Base-by-base conservation (phyloP, 2,329 filamentous ascomycete genomes). In the Aspergillus phoenicis region DNA sequence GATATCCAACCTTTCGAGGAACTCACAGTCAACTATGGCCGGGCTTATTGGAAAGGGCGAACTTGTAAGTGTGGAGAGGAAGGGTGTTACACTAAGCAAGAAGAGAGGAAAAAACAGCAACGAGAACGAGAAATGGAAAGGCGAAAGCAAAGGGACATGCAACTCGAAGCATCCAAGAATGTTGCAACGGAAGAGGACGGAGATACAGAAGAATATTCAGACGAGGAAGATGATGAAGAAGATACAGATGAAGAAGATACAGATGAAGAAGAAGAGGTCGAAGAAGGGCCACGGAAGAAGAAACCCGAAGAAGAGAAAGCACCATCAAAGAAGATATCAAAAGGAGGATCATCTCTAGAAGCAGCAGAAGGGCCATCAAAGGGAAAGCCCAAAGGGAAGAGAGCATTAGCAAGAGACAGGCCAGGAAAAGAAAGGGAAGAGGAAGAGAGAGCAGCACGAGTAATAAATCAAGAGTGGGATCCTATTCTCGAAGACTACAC, bases 21-120 rank as follows among this genome's bases (percentile, higher is more conserved):
- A 53, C 48, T 77, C n/a, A 75, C 73, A 2, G 39, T 76, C 2
- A 38, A 71, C 41, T 77, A 77, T 62, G 75, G 75, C 10, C 3
- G 15, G 0, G 38, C 17, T 0, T 77, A 76, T 58, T 75, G 72
- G 73, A 13, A 11, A 20, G 52, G 52, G 8, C n/a, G 45, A 20
- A 20, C 6, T 1, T 67, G 65, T 43, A 22, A 58, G 15, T 65
- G 60, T 49, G 59, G 64, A 39, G 57, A 59, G 52, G 7, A 24
- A 2, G 36, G 48, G 10, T 68, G 66, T 43, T 11, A n/a, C 30
- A n/a, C 30, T 43, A n/a, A 11, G n/a, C 8, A 17, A 45, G 8
- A 51, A 33, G 22, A 5, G 22, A 15, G 15, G 45, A 20, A 24
- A 36, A n/a, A 11, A 15, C 13, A 17, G 13, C 24, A 33, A 20